A percentile compares a stretch with the other conserved stretches of the same genome.
Conservation (phyloP, 208 protist genomes). For the Crithidia expoeki region DNA sequence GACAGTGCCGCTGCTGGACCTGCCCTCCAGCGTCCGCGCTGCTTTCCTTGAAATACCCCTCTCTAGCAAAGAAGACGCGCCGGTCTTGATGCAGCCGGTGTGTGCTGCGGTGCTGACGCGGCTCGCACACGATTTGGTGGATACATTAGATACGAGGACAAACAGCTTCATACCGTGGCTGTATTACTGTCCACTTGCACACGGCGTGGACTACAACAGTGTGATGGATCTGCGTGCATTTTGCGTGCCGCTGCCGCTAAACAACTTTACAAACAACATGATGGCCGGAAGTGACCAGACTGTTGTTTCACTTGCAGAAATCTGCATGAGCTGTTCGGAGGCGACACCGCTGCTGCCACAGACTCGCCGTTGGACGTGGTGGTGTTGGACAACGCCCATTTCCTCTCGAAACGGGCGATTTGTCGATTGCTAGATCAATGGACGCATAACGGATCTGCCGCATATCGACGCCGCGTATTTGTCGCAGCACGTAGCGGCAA, state of each 20-base stretch:
- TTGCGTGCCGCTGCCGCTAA: constrained; percentile 11
- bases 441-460: constrained; percentile 66
- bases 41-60: constrained; percentile 30
- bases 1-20: constrained; percentile 8
- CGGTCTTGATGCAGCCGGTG: constrained; percentile 25
- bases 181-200: constrained; percentile 62
- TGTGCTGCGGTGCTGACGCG: constrained; percentile 16
- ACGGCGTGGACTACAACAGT: constrained; percentile 58
- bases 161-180: constrained; percentile 4
- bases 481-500: neutral
- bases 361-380: constrained; percentile 25
- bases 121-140: constrained; percentile 15
- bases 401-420: constrained; percentile 61
- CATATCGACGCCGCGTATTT: neutral
- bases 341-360: constrained; percentile 31
- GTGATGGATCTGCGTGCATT: constrained; percentile 54
- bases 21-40: constrained; percentile 17
- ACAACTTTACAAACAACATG: neutral
- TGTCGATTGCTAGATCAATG: constrained; percentile 73
- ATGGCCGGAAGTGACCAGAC: neutral
- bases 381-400: constrained; percentile 63
- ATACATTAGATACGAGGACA: neutral
- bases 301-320: neutral
- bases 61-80: neutral
- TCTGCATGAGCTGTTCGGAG: neutral